Conservation (phyloP, 1,284 basidiomycete genomes). For the Omphalotus olearius region DNA sequence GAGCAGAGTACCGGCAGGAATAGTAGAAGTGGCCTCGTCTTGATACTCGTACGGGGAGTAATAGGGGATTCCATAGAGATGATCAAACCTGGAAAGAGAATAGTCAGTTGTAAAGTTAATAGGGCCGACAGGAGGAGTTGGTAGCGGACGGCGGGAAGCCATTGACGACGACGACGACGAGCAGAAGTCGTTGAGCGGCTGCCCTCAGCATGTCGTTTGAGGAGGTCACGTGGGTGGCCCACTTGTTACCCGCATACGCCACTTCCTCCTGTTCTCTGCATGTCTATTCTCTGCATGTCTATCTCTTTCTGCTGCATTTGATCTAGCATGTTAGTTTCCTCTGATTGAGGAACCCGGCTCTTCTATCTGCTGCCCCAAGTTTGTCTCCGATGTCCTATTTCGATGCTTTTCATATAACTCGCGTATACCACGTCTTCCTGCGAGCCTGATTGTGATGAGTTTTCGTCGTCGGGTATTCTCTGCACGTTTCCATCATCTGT, state of each 20-base stretch:
- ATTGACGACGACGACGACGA: neutral
- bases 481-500: too few species aligned
- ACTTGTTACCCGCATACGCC: neutral
- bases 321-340: too few species aligned
- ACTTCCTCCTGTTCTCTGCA: too few species aligned
- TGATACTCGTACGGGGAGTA: conserved; percentile 40
- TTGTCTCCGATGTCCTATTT: too few species aligned
- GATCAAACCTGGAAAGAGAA: conserved; percentile 23
- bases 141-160: conserved; percentile 21
- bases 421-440: too few species aligned
- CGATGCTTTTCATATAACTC: too few species aligned
- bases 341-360: too few species aligned
- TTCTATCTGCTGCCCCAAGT: neutral
- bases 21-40: conserved; percentile 36
- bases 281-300: too few species aligned
- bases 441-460: too few species aligned
- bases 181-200: neutral
- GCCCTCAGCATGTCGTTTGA: neutral
- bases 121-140: conserved; percentile 32
- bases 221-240: neutral
- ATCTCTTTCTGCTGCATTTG: too few species aligned
- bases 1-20: conserved; percentile 65
- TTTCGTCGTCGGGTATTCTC: too few species aligned
- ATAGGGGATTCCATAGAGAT: conserved; percentile 43
- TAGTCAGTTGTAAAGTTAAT: conserved; percentile 22